A percentile compares a stretch with the other conserved stretches of the same genome.
Evolutionary conservation across 2,329 filamentous ascomycete species (phyloP).

Genomic region (Juglanconis oblonga): DNA sequence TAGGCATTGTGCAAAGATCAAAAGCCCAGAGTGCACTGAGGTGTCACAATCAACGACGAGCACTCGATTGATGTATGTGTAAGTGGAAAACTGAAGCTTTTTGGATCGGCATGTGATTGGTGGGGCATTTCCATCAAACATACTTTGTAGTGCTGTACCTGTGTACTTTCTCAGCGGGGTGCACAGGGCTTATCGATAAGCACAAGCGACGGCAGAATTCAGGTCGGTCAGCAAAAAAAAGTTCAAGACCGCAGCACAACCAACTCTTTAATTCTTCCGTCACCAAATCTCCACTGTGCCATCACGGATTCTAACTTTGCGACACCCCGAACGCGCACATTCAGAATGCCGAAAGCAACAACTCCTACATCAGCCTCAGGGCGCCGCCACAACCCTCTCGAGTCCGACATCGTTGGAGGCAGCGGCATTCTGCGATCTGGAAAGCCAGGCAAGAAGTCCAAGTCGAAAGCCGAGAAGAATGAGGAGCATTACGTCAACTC

Average conservation of each 20-base stretch:
- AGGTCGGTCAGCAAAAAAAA: constrained; percentile 7
- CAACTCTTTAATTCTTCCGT: not conserved
- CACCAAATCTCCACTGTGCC: not conserved
- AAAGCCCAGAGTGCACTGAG: constrained; percentile 5
- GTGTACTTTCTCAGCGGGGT: too few species aligned
- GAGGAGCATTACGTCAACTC: constrained; percentile 78
- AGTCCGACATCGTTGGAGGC: constrained; percentile 73
- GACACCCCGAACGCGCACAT: not conserved
- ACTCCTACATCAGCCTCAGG: constrained; percentile 57
- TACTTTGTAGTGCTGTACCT: too few species aligned
- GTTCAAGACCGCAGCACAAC: not conserved
- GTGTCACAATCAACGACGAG: not conserved
- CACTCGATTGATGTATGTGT: not conserved
- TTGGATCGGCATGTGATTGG: constrained; percentile 12
- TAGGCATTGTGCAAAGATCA: constrained; percentile 55
- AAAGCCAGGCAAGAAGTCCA: constrained; percentile 38
- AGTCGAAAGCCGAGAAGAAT: constrained; percentile 72
- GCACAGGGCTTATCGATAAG: constrained; percentile 15
- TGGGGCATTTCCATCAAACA: not conserved
- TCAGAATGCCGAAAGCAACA: constrained; percentile 75
- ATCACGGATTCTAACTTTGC: not conserved
- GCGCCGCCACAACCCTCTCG: constrained; percentile 84
- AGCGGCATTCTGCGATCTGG: constrained; percentile 60
- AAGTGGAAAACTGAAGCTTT: not conserved
- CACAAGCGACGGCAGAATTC: constrained; percentile 3